These are phyloP conservation scores for Fusarium dlaminii DNA, from an alignment of 2,329 filamentous ascomycete genomes.

Conservation along the genomic window DNA sequence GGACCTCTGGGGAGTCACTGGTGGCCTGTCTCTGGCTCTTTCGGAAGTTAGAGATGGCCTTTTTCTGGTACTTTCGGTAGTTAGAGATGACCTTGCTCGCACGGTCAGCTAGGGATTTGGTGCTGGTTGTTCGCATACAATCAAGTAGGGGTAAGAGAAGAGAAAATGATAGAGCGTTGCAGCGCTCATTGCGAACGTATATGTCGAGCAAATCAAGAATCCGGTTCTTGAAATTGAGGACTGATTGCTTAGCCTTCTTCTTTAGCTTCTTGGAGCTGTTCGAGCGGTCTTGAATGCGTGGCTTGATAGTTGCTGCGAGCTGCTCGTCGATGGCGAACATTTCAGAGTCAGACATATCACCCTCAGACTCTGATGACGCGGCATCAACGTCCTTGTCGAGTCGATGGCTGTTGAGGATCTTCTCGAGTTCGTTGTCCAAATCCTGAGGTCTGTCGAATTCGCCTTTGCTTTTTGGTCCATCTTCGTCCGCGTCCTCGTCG, in stretches of 20 bases:
- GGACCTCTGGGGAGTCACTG: constrained; percentile 52
- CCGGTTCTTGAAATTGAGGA: constrained; percentile 94
- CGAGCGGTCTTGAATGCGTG: constrained; percentile 69
- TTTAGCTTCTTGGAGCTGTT: constrained; percentile 81
- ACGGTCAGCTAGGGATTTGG: constrained; percentile 79
- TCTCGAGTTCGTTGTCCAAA: constrained; percentile 79
- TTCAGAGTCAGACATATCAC: constrained; percentile 93
- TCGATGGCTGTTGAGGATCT: constrained; percentile 77
- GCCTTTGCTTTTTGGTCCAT: constrained; percentile 52
- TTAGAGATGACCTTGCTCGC: constrained; percentile 76
- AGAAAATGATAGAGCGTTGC: constrained; percentile 72
- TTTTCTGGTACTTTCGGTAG: constrained; percentile 75
- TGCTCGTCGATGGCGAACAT: constrained; percentile 91
- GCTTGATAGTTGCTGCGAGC: constrained; percentile 85
- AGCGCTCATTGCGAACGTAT: constrained; percentile 82
- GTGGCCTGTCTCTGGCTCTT: constrained; percentile 69
- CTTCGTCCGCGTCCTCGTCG: constrained; percentile 56
- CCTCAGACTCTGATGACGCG: constrained; percentile 68
- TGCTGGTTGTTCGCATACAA: constrained; percentile 78
- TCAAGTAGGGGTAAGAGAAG: constrained; percentile 80
- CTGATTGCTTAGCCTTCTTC: constrained; percentile 86
- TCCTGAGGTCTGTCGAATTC: constrained; percentile 56
- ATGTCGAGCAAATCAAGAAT: constrained; percentile 88
- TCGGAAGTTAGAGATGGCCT: constrained; percentile 74
- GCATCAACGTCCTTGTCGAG: constrained; percentile 68